Base-by-base conservation (phyloP, 164 flowering plant species). In the Stephania japonica region DNA sequence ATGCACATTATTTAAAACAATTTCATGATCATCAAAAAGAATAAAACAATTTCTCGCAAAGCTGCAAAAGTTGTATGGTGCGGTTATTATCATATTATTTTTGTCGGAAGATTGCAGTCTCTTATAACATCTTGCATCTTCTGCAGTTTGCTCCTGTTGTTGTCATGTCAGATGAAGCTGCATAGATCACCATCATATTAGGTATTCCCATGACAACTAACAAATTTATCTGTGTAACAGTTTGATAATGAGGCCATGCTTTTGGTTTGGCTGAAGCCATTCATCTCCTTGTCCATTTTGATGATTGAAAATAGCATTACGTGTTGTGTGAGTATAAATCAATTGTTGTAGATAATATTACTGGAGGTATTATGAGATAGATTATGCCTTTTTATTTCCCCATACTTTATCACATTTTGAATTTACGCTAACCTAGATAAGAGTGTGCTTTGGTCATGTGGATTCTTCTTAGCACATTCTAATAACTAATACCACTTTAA, bases 111-210 rank as follows among this genome's bases (percentile, higher is more conserved):
- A 24, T 16, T 49, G 42, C 24, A 56, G 75, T 18, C 67, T 38
- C 12, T 73, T 42, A 43, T 2, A 23, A 68, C 72, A 32, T 32
- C 38, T 32, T 32, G 0, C 42, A 5, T 14, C 72, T 71, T 68
- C 18, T 80, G 84, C 86, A 91, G 96, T 91, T 56, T 81, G 90
- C 91, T 70, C 96, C 96, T 62, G 89, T 87, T 11, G 85, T 90
- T 47, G 91, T 83, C 76, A 87, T 85, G 83, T 65, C 85, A 81
- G 87, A 86, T 70, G 87, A 79, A n/a, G 7, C 64, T 59, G 64
- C 25, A 6, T 59, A 59, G 23, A 59, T 59, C 64, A 59, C 64
- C n/a, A 59, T 21, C 21, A 59, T 59, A 59, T 10, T 19, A 59
- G 64, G 64, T n/a, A 59, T 59, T 59, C 23, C 64, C 64, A n/a